These are phyloP conservation scores for Neurospora sp. DNA, from an alignment of 495 filamentous ascomycete genomes.

Conservation along the genomic window DNA sequence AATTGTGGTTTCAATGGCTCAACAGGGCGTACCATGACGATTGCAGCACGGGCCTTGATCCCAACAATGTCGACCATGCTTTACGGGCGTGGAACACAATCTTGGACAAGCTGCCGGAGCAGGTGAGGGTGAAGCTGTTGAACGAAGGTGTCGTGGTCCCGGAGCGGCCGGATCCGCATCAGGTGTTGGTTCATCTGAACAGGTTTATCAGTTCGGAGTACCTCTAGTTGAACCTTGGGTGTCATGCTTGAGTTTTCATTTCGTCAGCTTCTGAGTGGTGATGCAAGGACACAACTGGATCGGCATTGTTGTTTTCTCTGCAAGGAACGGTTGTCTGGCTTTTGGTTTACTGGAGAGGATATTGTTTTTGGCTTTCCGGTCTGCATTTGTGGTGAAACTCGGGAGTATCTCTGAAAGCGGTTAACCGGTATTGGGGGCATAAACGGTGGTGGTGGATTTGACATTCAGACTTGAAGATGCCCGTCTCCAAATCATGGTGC, in stretches of 20 bases:
- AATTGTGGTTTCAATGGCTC: background rate
- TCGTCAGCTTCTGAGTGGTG: background rate
- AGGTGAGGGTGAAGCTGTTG: background rate
- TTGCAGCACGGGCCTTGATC: background rate
- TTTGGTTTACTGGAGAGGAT: background rate
- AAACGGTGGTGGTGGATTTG: background rate
- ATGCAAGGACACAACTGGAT: background rate
- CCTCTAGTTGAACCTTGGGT: background rate
- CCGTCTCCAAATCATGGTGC: background rate
- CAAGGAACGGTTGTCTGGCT: background rate
- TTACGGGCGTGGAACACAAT: background rate
- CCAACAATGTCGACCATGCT: background rate
- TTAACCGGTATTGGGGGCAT: background rate
- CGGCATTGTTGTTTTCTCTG: background rate
- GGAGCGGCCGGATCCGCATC: background rate
- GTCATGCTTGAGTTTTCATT: background rate
- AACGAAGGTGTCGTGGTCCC: background rate
- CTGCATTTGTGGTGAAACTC: background rate
- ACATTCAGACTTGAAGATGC: background rate
- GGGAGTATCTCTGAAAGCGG: background rate
- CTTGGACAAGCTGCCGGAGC: background rate
- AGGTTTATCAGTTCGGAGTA: background rate
- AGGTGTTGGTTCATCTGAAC: background rate
- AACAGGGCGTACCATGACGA: background rate
- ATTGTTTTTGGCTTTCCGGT: background rate